Evolutionary conservation across 2,329 filamentous ascomycete genomes (phyloP).

Genomic region (Beauveria sp.): DNA sequence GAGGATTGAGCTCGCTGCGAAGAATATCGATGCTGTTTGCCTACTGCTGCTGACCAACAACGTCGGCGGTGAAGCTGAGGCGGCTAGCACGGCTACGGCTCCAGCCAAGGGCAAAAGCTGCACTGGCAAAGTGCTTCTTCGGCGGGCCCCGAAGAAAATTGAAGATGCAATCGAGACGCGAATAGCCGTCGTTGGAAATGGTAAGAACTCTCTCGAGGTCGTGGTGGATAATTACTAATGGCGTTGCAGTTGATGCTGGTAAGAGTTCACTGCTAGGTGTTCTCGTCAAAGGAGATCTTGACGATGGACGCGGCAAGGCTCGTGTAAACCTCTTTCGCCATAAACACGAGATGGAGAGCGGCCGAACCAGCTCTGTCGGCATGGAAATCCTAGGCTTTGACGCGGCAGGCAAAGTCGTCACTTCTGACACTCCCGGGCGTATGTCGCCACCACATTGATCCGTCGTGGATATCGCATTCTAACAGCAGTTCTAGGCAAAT

Average conservation of each 20-base stretch:
- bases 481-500: conserved; percentile 34
- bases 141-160: conserved; percentile 62
- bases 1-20: conserved; percentile 58
- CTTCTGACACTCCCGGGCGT: conserved; percentile 73
- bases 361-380: conserved; percentile 89
- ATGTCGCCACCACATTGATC: conserved; percentile 32
- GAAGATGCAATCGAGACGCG: conserved; percentile 92
- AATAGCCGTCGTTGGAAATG: conserved; percentile 95
- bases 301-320: conserved; percentile 89
- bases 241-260: conserved; percentile 73
- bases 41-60: conserved; percentile 84
- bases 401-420: conserved; percentile 72
- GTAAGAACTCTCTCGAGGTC: conserved; percentile 26
- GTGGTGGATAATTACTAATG: conserved; percentile 12
- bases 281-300: conserved; percentile 87
- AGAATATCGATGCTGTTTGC: conserved; percentile 62
- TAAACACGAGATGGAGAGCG: conserved; percentile 95
- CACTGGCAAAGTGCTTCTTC: conserved; percentile 79
- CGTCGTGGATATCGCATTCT: not conserved
- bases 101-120: conserved; percentile 63
- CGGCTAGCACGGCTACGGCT: conserved; percentile 43
- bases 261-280: conserved; percentile 96
- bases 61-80: conserved; percentile 70
- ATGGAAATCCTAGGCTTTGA: conserved; percentile 99
- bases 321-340: conserved; percentile 94